Conservation (phyloP, 208 protist species). For the Leishmania gerbilli region DNA sequence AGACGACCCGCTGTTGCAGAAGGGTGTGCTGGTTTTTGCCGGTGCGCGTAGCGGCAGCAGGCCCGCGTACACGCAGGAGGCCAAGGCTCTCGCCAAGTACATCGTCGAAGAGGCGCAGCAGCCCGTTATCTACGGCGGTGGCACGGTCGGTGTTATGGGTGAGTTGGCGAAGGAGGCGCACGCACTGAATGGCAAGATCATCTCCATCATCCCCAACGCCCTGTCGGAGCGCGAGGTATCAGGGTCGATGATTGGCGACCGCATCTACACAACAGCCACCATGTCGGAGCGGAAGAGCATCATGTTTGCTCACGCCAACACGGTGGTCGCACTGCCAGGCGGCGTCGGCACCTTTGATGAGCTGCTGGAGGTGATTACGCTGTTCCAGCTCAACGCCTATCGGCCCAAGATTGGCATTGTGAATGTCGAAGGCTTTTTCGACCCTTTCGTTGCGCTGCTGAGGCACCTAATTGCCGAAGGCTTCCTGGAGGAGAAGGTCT, state of each 20-base stretch:
- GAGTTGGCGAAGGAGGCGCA: constrained; percentile 42
- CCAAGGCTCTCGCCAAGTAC: constrained; percentile 44
- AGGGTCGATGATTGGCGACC: constrained; percentile 53
- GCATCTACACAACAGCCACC: constrained; percentile 63
- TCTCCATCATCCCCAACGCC: constrained; percentile 63
- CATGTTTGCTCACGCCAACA: constrained; percentile 75
- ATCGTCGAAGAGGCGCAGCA: constrained; percentile 37
- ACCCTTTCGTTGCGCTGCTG: constrained; percentile 61
- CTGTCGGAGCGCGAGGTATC: constrained; percentile 62
- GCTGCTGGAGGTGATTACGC: constrained; percentile 80
- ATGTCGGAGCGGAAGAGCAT: constrained; percentile 90
- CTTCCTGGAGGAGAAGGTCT: constrained; percentile 50
- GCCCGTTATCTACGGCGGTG: constrained; percentile 80
- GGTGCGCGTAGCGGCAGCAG: constrained; percentile 50
- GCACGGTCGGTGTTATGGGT: constrained; percentile 83
- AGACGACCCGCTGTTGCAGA: constrained; percentile 34
- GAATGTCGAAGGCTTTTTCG: constrained; percentile 75
- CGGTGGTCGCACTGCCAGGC: constrained; percentile 74
- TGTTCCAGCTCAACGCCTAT: constrained; percentile 80
- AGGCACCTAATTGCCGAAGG: constrained; percentile 62
- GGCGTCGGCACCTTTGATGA: constrained; percentile 88
- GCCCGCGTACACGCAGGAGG: constrained; percentile 50
- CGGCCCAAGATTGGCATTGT: constrained; percentile 74
- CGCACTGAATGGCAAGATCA: constrained; percentile 41
- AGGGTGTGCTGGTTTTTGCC: constrained; percentile 79